Evolutionary conservation across 2,329 filamentous ascomycete species (phyloP).

Genomic region (Domatiomyces catenatus): DNA sequence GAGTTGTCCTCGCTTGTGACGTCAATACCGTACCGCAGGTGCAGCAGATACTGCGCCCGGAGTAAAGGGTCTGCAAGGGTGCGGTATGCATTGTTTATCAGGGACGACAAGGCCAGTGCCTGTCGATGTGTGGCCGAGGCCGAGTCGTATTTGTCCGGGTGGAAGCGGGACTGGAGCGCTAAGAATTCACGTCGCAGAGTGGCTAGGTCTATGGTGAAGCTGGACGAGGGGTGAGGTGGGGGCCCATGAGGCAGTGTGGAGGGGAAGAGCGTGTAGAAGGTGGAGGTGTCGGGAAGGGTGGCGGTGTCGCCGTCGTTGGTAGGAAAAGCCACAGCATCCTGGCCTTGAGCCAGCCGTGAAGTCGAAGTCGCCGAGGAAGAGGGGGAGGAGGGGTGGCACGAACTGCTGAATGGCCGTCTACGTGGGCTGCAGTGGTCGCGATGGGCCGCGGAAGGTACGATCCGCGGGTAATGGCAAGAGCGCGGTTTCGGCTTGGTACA

Average conservation of each 20-base stretch:
- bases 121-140: conserved; percentile 33
- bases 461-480: neutral
- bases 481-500: neutral
- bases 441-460: neutral
- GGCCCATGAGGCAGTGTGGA: conserved; percentile 59
- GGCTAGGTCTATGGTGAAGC: conserved; percentile 58
- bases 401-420: neutral
- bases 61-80: conserved; percentile 64
- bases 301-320: neutral
- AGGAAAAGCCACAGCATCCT: conserved; percentile 1
- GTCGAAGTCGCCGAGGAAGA: neutral
- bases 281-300: conserved; percentile 23
- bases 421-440: neutral
- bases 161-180: conserved; percentile 50
- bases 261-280: conserved; percentile 82
- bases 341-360: neutral
- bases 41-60: conserved; percentile 77
- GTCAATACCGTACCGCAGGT: conserved; percentile 52
- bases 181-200: conserved; percentile 74
- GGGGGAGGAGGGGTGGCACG: neutral
- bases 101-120: conserved; percentile 63
- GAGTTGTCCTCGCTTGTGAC: conserved; percentile 60
- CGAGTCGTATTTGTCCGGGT: conserved; percentile 34
- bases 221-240: conserved; percentile 47
- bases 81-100: conserved; percentile 83